phyloP scores from a whole-genome alignment of 2,329 filamentous ascomycete species.

The Botrytis fragariae region DNA sequence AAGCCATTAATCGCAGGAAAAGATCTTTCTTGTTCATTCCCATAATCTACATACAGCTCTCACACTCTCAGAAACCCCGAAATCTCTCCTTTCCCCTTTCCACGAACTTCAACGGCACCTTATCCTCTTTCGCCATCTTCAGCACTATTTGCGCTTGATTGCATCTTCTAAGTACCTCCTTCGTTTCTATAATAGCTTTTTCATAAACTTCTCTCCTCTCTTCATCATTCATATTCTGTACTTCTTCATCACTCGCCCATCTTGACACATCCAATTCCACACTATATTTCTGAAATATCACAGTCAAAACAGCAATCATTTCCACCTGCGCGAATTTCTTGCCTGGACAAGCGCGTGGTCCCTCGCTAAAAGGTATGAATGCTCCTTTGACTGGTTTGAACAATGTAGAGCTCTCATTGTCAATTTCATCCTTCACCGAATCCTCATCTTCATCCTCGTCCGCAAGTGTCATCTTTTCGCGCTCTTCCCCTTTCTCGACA shows the following conservation, averaged over 20 bases:
- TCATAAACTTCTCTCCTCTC: slow-evolving; percentile 31
- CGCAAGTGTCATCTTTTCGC: neutral
- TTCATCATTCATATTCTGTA: slow-evolving; percentile 27
- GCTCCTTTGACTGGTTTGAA: slow-evolving; percentile 34
- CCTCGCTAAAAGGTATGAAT: slow-evolving; percentile 40
- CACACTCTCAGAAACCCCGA: too few relatives aligned
- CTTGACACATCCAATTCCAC: slow-evolving; percentile 35
- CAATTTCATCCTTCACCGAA: neutral
- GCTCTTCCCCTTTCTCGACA: neutral
- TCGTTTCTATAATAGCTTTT: slow-evolving; percentile 27
- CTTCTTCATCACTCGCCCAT: slow-evolving; percentile 35
- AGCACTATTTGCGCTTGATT: slow-evolving; percentile 29
- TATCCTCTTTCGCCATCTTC: slow-evolving; percentile 29
- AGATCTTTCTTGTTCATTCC: too few relatives aligned
- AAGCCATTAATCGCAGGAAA: neutral
- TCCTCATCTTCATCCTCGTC: neutral
- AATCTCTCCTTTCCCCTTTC: slow-evolving; percentile 34
- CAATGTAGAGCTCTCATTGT: slow-evolving; percentile 22
- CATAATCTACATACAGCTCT: too few relatives aligned
- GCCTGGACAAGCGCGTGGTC: slow-evolving; percentile 41
- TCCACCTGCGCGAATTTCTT: slow-evolving; percentile 41
- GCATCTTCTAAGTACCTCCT: slow-evolving; percentile 25
- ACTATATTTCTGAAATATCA: slow-evolving; percentile 31
- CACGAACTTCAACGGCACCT: slow-evolving; percentile 32
- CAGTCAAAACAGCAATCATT: slow-evolving; percentile 37